Evolutionary conservation across 2,329 filamentous ascomycete genomes (phyloP), one percentile per base, ranked within the genome.

Genomic region (Neocucurbitaria cava): DNA sequence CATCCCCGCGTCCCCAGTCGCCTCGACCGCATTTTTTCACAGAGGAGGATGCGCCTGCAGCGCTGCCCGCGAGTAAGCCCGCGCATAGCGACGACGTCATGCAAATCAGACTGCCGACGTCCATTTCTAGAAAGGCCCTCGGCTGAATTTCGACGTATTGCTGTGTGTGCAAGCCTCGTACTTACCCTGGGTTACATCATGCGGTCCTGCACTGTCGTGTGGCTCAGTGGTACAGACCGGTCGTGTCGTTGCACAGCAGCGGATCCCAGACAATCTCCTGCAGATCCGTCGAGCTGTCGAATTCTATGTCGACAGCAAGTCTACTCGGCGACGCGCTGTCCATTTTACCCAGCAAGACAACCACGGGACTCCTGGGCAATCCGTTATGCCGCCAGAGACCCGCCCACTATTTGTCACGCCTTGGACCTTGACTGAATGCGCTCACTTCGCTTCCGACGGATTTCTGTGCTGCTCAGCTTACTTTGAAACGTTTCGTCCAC

Each of bases 401-500:
- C 36, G 35, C 43, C 39, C 24, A 38, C 43, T 49, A 35, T 36
- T 35, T 26, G 13, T 70, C 54, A 71, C 31, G 63, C 69, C 48
- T 68, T 64, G 39, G 62, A 56, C 49, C 49, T 65, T 31, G 57
- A 46, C 55, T 59, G 56, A 49, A 56, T 55, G 33, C 68, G 65
- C 56, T 75, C 73, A 47, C 66, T 69, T 31, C 65, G 61, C 61
- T 69, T 76, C 38, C 81, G 81, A 57, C 83, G 82, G 61, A 96
- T 96, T 53, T 89, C 89, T 0, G 93, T 96, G 77, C 93, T 97
- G 80, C 92, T 96, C 64, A 97, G 90, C 78, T 97, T 98, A 57
- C 85, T 84, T 23, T 88, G 85, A 76, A 96, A 96, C 61, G 84
- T 82, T 52, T 87, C 84, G 11, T 78, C 74, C 39, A 77, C 74